Base-by-base conservation (phyloP, 192 early-diverging fungal genomes). In the Backusella mclennaniae region DNA sequence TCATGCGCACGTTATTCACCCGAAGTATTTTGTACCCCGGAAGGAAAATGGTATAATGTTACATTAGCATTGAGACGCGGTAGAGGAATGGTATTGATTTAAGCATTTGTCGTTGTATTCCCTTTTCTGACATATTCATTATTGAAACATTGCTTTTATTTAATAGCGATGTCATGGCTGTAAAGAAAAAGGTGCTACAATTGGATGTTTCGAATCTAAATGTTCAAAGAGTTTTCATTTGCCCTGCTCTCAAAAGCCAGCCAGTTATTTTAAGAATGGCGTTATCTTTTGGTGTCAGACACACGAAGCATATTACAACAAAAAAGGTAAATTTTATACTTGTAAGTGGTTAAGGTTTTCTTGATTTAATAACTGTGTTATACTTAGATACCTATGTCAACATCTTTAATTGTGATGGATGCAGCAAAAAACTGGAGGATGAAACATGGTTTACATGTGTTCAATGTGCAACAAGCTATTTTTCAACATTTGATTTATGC, bases 241-340 rank as follows among this genome's bases (percentile, higher is more conserved):
- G 5, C 82, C 85, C 44, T 97, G 96, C 76, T 93, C 95, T 5
- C 84, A 83, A 41, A 93, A 92, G 76, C 88, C 90, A 5, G 82
- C 87, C 67, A 84, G 84, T 14, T 87, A 90, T 70, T 95, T 96
- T 76, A 88, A 91, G 35, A 87, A 90, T 44, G 96, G 96, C 9
- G 88, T 90, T 52, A 90, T 95, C 26, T 97, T 96, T 81, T 97
- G 94, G 93, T 97, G 96, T 74, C 88, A 92, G 3, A 85, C 83
- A 35, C 96, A 97, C 74, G 91, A 94, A 72, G 74, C 80, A 4
- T 75, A 82, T 36, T 79, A 89, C 4, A 69, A 85, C 23, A 77
- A 86, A 70, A 83, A 82, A 79, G 90, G 90, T 89, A 85, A 19
- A 21, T 73, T n/a, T 1, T 78, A 21, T 46, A 39, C 56, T 33